Conservation (phyloP, 2,329 filamentous ascomycete species). For the Clonostachys byssicola region DNA sequence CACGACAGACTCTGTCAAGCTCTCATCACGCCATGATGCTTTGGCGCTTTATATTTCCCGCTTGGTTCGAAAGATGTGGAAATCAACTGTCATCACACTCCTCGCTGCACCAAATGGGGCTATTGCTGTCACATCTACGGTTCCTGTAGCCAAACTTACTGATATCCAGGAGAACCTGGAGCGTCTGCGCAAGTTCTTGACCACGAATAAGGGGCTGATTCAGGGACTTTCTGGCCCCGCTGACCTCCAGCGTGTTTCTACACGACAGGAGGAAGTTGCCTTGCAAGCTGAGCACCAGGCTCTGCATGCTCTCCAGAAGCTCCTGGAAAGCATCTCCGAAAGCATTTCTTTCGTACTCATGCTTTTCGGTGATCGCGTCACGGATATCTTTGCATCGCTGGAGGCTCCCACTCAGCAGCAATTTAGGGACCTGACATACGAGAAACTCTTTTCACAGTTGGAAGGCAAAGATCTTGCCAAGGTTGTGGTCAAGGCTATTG, state of each 20-base stretch:
- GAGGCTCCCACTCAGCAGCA: constrained; percentile 65
- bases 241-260: constrained; percentile 71
- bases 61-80: constrained; percentile 88
- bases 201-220: constrained; percentile 85
- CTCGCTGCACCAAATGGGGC: constrained; percentile 44
- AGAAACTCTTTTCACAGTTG: constrained; percentile 76
- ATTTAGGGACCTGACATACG: constrained; percentile 77
- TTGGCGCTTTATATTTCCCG: constrained; percentile 84
- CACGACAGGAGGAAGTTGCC: constrained; percentile 85
- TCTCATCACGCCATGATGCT: constrained; percentile 86
- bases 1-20: constrained; percentile 75
- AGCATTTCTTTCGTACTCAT: constrained; percentile 95
- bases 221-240: constrained; percentile 91
- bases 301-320: constrained; percentile 76
- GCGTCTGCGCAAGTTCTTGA: constrained; percentile 75
- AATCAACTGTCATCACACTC: constrained; percentile 64
- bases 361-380: constrained; percentile 87
- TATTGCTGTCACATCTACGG: constrained; percentile 60
- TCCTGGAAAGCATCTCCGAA: constrained; percentile 89
- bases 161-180: constrained; percentile 78
- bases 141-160: constrained; percentile 65
- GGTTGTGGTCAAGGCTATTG: constrained; percentile 92
- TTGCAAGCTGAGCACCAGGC: constrained; percentile 93
- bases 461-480: constrained; percentile 87
- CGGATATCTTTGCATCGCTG: constrained; percentile 78